Percentiles rank a stretch among this genome's conserved stretches.
Evolutionary conservation across 176 grass and related monocot species (phyloP).

Genomic region (Poa pratensis): DNA sequence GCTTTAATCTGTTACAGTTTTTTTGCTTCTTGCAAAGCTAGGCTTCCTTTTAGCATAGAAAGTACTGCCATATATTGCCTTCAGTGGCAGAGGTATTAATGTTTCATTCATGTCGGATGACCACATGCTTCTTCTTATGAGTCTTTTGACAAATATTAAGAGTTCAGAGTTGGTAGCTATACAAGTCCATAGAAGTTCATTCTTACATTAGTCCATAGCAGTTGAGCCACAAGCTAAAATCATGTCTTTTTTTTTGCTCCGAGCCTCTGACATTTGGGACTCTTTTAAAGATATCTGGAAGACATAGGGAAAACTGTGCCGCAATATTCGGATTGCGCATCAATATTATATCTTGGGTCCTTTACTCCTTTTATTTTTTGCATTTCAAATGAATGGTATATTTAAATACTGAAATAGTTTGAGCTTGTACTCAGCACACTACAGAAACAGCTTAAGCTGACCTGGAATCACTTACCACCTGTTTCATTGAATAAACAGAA

Average conservation of each 20-base stretch:
- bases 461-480: conserved; percentile 17
- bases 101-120: not conserved
- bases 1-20: conserved; percentile 14
- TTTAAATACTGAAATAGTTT: conserved; percentile 34
- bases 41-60: not conserved
- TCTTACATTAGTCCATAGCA: not conserved
- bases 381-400: conserved; percentile 4
- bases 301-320: not conserved
- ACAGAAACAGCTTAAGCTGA: conserved; percentile 9
- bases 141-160: conserved; percentile 33
- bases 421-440: conserved; percentile 19
- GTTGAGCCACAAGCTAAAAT: conserved; percentile 17
- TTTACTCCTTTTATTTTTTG: conserved; percentile 9
- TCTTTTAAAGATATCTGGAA: not conserved
- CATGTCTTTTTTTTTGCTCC: not conserved
- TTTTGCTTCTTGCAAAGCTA: conserved; percentile 13
- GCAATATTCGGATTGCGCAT: not conserved
- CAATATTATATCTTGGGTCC: not conserved
- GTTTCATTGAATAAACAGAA: conserved; percentile 24
- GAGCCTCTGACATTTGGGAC: not conserved
- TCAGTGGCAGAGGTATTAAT: conserved; percentile 6
- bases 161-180: conserved; percentile 9
- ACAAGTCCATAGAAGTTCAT: not conserved
- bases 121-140: not conserved
- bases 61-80: not conserved